phyloP scores from a whole-genome alignment of 2,329 filamentous ascomycete species.

The Paecilomyces formosus region DNA sequence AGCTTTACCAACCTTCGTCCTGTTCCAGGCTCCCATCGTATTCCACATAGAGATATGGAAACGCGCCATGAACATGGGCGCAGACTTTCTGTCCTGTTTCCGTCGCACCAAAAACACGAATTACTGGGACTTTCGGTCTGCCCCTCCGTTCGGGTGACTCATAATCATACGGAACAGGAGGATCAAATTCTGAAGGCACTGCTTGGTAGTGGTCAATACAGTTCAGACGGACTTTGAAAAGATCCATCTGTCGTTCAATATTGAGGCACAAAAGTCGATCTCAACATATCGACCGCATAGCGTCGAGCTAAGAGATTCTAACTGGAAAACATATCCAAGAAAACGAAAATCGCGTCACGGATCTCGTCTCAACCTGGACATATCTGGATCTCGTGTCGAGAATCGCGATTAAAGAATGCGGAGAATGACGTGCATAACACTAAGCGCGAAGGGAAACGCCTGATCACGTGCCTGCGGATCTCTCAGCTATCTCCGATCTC shows the following conservation, averaged over 20 bases:
- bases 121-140: constrained; percentile 70
- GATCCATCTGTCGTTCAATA: constrained; percentile 48
- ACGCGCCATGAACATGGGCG: constrained; percentile 88
- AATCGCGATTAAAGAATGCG: not conserved
- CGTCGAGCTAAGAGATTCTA: not conserved
- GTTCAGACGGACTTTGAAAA: constrained; percentile 86
- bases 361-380: not conserved
- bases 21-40: constrained; percentile 63
- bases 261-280: not conserved
- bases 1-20: constrained; percentile 54
- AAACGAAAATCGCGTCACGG: not conserved
- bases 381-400: constrained; percentile 1
- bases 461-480: constrained; percentile 19
- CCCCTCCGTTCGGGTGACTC: constrained; percentile 52
- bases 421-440: constrained; percentile 6
- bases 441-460: constrained; percentile 17
- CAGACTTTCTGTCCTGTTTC: constrained; percentile 95
- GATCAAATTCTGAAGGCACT: constrained; percentile 70
- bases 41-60: constrained; percentile 91
- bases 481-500: constrained; percentile 3
- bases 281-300: not conserved
- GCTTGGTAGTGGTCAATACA: constrained; percentile 94
- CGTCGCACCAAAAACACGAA: constrained; percentile 86
- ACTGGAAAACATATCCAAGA: not conserved
- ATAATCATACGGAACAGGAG: constrained; percentile 61